Percentiles rank a stretch among this genome's conserved stretches.
These are phyloP conservation scores for Erythrobasidium hasegawianum DNA, from an alignment of 1,284 basidiomycete genomes.

Conservation along the genomic window DNA sequence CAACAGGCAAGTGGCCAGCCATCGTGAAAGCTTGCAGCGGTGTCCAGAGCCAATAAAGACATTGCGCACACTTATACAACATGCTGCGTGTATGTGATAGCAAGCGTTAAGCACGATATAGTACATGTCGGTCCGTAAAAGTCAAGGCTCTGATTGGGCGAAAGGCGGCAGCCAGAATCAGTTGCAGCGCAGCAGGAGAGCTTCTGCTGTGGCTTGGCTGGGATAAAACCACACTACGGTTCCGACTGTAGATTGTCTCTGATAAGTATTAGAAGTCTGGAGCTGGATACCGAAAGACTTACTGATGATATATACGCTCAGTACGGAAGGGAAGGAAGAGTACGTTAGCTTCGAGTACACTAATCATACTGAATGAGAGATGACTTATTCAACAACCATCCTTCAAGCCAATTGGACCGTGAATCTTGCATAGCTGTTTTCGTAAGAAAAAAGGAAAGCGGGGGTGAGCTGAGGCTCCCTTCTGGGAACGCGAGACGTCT, in stretches of 20 bases:
- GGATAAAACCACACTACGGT: constrained; percentile 16
- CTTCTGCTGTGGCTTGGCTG: constrained; percentile 15
- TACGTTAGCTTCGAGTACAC: not conserved
- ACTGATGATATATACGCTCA: constrained; percentile 52
- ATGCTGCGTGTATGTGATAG: too few relatives aligned
- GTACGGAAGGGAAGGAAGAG: not conserved
- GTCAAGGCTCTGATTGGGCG: too few relatives aligned
- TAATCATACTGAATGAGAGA: not conserved
- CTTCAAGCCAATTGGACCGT: constrained; percentile 38
- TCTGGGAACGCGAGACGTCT: not conserved
- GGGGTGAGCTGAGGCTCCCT: not conserved
- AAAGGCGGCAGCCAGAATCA: too few relatives aligned
- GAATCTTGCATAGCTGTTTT: constrained; percentile 14
- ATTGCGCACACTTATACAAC: too few relatives aligned
- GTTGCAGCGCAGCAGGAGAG: constrained; percentile 19
- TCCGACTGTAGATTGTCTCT: constrained; percentile 27
- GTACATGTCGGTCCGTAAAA: too few relatives aligned
- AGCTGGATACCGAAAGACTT: too few relatives aligned
- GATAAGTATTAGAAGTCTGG: too few relatives aligned
- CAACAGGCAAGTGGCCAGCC: too few relatives aligned
- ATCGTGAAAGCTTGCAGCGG: too few relatives aligned
- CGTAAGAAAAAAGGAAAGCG: too few relatives aligned
- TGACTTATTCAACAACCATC: constrained; percentile 34
- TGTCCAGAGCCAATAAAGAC: too few relatives aligned
- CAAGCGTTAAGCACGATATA: too few relatives aligned